Conservation (phyloP, 169 alveolate species). For the Eimeria praecox region DNA sequence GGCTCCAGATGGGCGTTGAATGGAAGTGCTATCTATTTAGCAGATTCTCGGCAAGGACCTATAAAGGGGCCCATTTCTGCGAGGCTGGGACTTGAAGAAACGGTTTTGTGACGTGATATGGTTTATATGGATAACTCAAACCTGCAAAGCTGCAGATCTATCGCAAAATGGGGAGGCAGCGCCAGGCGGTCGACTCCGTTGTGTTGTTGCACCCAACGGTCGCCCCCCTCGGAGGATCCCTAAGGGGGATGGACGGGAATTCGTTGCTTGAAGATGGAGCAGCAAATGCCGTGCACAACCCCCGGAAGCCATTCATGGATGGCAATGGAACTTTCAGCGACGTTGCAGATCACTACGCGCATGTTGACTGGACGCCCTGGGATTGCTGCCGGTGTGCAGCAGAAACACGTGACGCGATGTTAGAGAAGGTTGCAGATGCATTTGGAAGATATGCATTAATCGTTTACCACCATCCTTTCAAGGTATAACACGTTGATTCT, state of each 20-base stretch:
- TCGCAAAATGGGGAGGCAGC: constrained; percentile 16
- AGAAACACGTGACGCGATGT: constrained; percentile 61
- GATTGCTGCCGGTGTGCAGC: constrained; percentile 75
- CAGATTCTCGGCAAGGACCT: neutral
- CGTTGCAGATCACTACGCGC: constrained; percentile 23
- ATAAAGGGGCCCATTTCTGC: neutral
- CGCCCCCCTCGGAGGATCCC: neutral
- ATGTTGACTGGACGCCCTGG: constrained; percentile 70
- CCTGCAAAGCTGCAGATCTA: constrained; percentile 20
- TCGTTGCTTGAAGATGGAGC: neutral
- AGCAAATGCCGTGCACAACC: neutral
- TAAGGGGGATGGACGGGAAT: neutral
- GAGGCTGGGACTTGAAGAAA: neutral
- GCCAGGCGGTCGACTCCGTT: constrained; percentile 3
- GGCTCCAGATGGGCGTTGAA: neutral
- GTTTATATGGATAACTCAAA: neutral
- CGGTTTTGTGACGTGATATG: neutral
- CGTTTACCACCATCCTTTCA: constrained; percentile 74
- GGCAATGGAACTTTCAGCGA: neutral
- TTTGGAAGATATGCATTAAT: constrained; percentile 70
- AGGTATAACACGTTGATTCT: neutral
- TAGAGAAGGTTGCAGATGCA: constrained; percentile 34
- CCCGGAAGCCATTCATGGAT: neutral
- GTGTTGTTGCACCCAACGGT: constrained; percentile 28
- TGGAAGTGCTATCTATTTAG: neutral